Evolutionary conservation across 805 yeast genomes (phyloP), one percentile per base, ranked within the genome.

Genomic region (Dipodascopsis uninucleata): DNA sequence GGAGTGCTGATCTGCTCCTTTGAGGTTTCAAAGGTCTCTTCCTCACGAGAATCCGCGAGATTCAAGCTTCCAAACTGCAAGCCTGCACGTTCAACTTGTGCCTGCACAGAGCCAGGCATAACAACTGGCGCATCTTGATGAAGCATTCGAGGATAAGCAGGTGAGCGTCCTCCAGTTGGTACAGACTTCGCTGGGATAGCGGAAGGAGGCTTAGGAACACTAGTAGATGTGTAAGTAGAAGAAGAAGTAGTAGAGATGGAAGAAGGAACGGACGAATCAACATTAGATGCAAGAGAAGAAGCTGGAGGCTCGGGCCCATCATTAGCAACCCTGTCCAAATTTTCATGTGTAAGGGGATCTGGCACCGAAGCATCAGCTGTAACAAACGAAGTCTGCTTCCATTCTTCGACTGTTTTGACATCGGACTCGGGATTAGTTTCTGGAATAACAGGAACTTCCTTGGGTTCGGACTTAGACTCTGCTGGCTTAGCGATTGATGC

Each of bases 31-130:
- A 24, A 40, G 35, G 24, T 14, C 28, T 46, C 47, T 10, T 50
- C 54, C 8, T 47, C 43, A 17, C 25, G 41, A 34, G 26, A 29
- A 17, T 39, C 49, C 20, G 41, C 38, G 46, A 76, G 65, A 21
- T 74, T 64, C 55, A 78, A 67, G 9, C 82, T 76, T 45, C 85
- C 85, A 57, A 80, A 79, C 26, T 82, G 78, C 31, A 80, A 79
- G 52, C 79, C 81, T 23, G 76, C 74, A 38, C 74, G 65, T 58
- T 67, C 69, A 41, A 71, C 61, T 55, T 66, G 72, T 45, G 73
- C 68, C 51, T 60, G 62, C 35, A 75, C 68, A 29, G 74, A 64
- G 33, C 69, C 67, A 52, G 85, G 85, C 61, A 80, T 74, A 25
- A 79, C 69, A 43, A 70, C 76, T 25, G 76, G 68, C 12, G 66